Evolutionary conservation across 2,329 filamentous ascomycete species (phyloP), one percentile per base, ranked within the genome.

Genomic region (Trichophyton rubrum): DNA sequence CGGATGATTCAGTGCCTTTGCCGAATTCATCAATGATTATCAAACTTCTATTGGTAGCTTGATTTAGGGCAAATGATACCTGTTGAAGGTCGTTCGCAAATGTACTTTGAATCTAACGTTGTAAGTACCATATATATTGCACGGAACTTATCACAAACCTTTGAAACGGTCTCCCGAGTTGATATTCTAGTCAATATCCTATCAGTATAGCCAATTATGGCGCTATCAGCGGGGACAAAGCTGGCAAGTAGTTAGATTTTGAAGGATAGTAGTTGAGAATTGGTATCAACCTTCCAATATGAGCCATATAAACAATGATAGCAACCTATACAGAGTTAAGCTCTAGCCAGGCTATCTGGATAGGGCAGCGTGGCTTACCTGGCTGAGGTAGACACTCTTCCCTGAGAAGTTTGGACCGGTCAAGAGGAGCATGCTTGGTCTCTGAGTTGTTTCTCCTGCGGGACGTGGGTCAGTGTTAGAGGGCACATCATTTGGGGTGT

Each of bases 371-470:
- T 38, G 24, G 8, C 63, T 64, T 61, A 70, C 73, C 71, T 99
- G 92, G 72, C 95, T 99, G 69, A 97, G 80, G 72, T 96, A 97
- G 0, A 97, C 84, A 66, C 90, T 97, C 73, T 99, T 99, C 0
- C 93, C 93, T 0, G 93, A 97, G 71, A 93, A 95, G 67, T 99
- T 99, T 3, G 93, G 91, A 0, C 93, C 93, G 0, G 93, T 97
- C 67, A 99, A 73, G 4, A 96, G 76, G 11, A 96, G 71, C 74
- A 90, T 86, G 64, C 82, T 89, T 11, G 88, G 84, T 2, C 69
- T 70, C 8, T 67, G 61, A n/a, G 64, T 24, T 22, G 61, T 41
- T 11, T 59, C 60, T 11, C 58, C 56, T 43, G 53, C 24, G 24
- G 24, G 57, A 27, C 30, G 53, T 15, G 35, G 45, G 13, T 45